Evolutionary conservation across 495 filamentous ascomycete species (phyloP).

Genomic region (Lasiosphaeria miniovina): DNA sequence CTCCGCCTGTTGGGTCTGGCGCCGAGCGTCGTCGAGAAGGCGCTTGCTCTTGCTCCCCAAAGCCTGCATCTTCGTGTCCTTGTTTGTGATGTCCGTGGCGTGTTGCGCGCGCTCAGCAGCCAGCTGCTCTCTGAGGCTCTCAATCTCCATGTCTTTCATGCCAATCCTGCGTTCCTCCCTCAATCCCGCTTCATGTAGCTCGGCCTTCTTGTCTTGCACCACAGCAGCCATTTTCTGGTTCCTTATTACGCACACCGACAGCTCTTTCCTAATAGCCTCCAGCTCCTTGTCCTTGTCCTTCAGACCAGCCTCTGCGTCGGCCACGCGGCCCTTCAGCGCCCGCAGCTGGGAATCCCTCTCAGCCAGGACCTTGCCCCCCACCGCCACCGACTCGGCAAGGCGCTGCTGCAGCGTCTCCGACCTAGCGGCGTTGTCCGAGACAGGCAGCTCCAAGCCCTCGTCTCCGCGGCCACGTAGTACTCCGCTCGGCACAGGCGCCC

Average conservation of each 20-base stretch:
- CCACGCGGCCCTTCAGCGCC: background rate
- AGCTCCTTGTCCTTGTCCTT: background rate
- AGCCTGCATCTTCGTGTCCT: background rate
- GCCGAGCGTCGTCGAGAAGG: background rate
- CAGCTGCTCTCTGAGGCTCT: background rate
- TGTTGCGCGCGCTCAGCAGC: background rate
- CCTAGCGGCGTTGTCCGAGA: background rate
- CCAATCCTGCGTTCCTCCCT: background rate
- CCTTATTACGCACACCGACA: background rate
- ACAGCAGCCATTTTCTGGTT: background rate
- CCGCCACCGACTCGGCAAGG: background rate
- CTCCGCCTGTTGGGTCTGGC: background rate
- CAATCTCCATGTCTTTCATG: background rate
- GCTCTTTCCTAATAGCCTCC: background rate
- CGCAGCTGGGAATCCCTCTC: background rate
- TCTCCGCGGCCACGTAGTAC: background rate
- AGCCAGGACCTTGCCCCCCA: background rate
- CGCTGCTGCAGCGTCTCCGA: background rate
- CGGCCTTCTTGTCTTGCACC: background rate
- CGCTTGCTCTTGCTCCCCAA: background rate
- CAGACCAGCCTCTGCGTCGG: background rate
- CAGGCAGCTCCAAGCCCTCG: background rate
- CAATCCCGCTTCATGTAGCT: background rate
- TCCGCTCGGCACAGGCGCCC: background rate
- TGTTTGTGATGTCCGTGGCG: background rate